Base-by-base conservation (phyloP, 2,329 filamentous ascomycete genomes). In the Monosporascus sp. region DNA sequence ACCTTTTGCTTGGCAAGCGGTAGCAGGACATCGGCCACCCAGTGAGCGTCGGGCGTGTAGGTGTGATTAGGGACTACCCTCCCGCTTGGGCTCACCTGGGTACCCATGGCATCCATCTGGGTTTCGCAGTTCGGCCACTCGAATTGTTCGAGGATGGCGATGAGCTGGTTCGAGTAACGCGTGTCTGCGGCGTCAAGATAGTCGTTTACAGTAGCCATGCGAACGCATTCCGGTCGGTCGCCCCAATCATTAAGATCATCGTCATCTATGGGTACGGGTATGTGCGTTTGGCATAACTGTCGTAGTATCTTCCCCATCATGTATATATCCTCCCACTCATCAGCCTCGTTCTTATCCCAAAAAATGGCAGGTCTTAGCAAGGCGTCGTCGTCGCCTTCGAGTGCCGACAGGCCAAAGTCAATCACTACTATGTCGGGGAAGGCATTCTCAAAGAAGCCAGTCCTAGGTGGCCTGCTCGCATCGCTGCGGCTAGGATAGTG, bases 241-340 rank as follows among this genome's bases (percentile, higher is more conserved):
- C 14, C 20, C n/a, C n/a, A 49, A 20, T 25, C n/a, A 22, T 45
- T 25, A 7, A 25, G 11, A 9, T 37, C 18, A 5, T 7, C 9
- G 18, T 11, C 24, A 37, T 25, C n/a, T 11, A 25, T 25, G 6
- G 9, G 17, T 27, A 38, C 5, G 9, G 47, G 47, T 25, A 37
- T 37, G 35, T 41, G 35, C 35, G 35, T 39, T 27, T 39, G 18
- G 17, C 47, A 49, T 14, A 49, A n/a, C 31, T 9, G 14, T 11
- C 47, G 47, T 14, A 39, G 35, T 15, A 25, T 24, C 18, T n/a
- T 22, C 8, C 35, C 11, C 35, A 49, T 38, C 4, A 11, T 24
- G 18, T 39, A 39, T 39, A 49, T 49, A 11, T 49, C 37, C 22
- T 49, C 47, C 47, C 47, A 49, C 27, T 41, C 47, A 17, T 49